Evolutionary conservation across 208 protist species (phyloP), one percentile per base, ranked within the genome.

Genomic region (Strigomonas galati): DNA sequence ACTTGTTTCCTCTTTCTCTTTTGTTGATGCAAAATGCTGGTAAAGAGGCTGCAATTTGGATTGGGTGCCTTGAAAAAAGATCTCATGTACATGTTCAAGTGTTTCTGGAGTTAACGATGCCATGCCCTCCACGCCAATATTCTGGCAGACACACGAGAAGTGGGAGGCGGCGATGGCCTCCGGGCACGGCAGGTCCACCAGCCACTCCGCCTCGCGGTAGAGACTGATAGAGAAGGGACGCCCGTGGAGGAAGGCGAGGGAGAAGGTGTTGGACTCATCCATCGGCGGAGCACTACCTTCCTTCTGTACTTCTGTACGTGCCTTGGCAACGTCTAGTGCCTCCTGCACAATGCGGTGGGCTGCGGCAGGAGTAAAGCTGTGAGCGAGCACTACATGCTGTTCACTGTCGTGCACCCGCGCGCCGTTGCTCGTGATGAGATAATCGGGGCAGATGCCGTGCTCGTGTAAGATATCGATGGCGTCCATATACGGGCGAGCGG

Each of bases 391-490:
- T 0, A 76, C 28, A 6, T 65, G 62, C 44, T 79, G 60, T 26
- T 52, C 64, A 2, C 62, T 67, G 44, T 85, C 74, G 64, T 82
- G 76, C 19, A 90, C 61, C 28, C 82, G 80, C 2, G 78, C 79
- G 1, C 87, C 87, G 68, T 93, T 93, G 66, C 78, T 88, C 14
- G 87, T 87, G 46, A 93, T 82, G 30, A 90, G 72, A 62, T 90
- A 89, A 57, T 75, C 78, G 0, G 81, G 81, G 0, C 70, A 14
- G 9, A 93, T 54, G 2, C 53, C 55, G 14, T 66, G 67, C 30
- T 67, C 69, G 2, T 78, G 55, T 1, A 93, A 69, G 40, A 74
- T 82, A 21, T 51, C 69, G 53, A 93, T 79, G 0, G 89, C 87
- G 75, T 89, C 80, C 0, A 76, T 66, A 52, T 76, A 79, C 0